Conservation (phyloP, 1,284 basidiomycete genomes). For the Leccinum proximum region DNA sequence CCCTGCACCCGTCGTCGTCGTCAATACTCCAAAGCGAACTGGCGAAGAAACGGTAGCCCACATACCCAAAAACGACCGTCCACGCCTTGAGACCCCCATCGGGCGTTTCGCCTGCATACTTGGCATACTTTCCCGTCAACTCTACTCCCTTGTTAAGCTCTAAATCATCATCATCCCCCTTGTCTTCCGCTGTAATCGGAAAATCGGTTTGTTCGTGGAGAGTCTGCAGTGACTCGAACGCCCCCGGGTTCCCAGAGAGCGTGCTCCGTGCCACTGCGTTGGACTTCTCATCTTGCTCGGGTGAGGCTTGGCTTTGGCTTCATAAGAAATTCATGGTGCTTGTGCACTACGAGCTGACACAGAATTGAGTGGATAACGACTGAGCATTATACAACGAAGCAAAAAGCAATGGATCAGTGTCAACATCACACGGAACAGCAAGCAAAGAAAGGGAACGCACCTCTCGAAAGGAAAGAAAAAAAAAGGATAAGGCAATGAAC, state of each 20-base stretch:
- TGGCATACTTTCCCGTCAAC: slow-evolving; percentile 16
- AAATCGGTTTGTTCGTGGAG: slow-evolving; percentile 5
- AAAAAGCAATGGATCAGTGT: background rate
- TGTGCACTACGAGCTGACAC: background rate
- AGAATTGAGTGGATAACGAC: background rate
- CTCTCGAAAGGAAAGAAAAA: background rate
- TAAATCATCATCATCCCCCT: background rate
- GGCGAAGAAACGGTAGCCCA: background rate
- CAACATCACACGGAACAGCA: background rate
- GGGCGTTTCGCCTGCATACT: slow-evolving; percentile 29
- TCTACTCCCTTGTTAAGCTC: background rate
- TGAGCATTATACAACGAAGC: background rate
- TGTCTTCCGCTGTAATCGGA: background rate
- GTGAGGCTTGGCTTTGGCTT: background rate
- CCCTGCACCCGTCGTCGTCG: slow-evolving; percentile 15
- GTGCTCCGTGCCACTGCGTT: background rate
- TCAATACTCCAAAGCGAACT: slow-evolving; percentile 7
- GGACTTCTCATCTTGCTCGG: background rate
- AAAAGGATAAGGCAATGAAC: background rate
- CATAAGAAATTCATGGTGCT: slow-evolving; percentile 4
- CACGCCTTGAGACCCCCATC: slow-evolving; percentile 54
- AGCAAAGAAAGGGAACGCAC: background rate
- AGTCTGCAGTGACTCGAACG: slow-evolving; percentile 3
- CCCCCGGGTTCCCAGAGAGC: background rate
- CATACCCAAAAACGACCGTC: slow-evolving; percentile 46